Percentiles rank a stretch among this genome's conserved stretches.
Evolutionary conservation across 495 filamentous ascomycete species (phyloP).

Genomic region (Penicillium diatomitis): DNA sequence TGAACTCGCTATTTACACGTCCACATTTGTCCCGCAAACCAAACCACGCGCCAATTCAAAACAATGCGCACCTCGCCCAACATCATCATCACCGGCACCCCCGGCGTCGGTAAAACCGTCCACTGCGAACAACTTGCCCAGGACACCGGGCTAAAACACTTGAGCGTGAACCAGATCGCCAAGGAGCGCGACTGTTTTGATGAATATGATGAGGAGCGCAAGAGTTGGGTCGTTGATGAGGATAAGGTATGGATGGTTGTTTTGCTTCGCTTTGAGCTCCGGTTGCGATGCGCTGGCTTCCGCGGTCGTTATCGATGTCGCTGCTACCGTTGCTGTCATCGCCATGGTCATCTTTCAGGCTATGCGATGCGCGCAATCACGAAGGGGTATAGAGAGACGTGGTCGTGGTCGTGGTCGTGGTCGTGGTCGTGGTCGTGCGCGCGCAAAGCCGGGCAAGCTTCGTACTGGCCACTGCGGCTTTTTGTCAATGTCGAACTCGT

Average conservation of each 20-base stretch:
- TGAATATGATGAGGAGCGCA: slow-evolving; percentile 71
- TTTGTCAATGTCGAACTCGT: background rate
- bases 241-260: slow-evolving; percentile 59
- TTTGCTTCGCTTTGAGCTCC: background rate
- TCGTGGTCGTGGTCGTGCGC: no score
- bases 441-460: no score
- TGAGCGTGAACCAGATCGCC: slow-evolving; percentile 83
- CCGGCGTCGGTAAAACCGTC: slow-evolving; percentile 89
- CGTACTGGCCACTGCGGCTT: no score
- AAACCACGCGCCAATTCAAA: slow-evolving; percentile 3
- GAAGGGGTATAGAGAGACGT: no score
- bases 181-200: slow-evolving; percentile 78
- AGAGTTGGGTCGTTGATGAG: slow-evolving; percentile 92
- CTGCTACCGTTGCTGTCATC: no score
- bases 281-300: background rate
- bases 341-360: no score
- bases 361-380: no score
- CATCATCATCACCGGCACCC: slow-evolving; percentile 91
- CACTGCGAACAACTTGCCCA: slow-evolving; percentile 73
- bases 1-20: no score
- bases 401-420: no score
- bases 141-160: slow-evolving; percentile 64
- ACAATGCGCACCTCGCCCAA: slow-evolving; percentile 61
- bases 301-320: no score
- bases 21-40: background rate